A percentile compares a stretch with the other conserved stretches of the same genome.
These are phyloP conservation scores for Aspergillus sclerotialis DNA, from an alignment of 2,329 filamentous ascomycete species.

Conservation along the genomic window DNA sequence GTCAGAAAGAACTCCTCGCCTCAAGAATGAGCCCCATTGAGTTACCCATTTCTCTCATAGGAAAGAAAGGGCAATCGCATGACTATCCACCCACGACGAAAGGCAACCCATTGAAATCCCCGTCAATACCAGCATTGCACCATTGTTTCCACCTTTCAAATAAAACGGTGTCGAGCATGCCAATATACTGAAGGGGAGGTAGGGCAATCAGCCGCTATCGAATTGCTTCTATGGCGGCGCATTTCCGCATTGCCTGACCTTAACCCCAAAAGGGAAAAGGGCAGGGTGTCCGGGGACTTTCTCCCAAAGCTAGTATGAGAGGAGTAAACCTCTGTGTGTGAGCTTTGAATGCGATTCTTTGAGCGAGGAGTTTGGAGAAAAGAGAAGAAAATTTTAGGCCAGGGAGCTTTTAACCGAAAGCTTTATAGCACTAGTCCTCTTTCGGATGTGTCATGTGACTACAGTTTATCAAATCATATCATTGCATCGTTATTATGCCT, in stretches of 20 bases:
- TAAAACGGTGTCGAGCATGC: conserved; percentile 45
- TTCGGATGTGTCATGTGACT: conserved; percentile 1
- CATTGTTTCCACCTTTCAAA: conserved; percentile 29
- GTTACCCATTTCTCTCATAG: conserved; percentile 60
- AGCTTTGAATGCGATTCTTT: conserved; percentile 99
- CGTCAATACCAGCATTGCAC: conserved; percentile 26
- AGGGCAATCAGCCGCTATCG: conserved; percentile 71
- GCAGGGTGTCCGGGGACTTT: conserved; percentile 98
- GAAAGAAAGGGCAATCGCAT: conserved; percentile 78
- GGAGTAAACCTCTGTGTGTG: conserved; percentile 62
- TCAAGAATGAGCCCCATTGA: conserved; percentile 99
- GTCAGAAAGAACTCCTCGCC: conserved; percentile 67
- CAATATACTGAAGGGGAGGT: conserved; percentile 34
- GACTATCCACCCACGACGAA: conserved; percentile 94
- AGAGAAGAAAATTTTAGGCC: conserved; percentile 15
- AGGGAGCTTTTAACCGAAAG: conserved; percentile 14
- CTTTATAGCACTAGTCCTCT: conserved; percentile 12
- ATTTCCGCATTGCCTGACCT: conserved; percentile 73
- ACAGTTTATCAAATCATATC: neutral
- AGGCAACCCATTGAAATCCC: conserved; percentile 48
- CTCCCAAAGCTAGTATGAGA: conserved; percentile 78
- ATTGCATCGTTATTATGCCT: too few relatives aligned
- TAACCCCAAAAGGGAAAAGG: conserved; percentile 26
- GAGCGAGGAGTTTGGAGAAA: conserved; percentile 75
- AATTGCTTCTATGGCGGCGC: conserved; percentile 98